Evolutionary conservation across 805 yeast genomes (phyloP), one percentile per base, ranked within the genome.

Genomic region (Saccharomycopsis sp.): DNA sequence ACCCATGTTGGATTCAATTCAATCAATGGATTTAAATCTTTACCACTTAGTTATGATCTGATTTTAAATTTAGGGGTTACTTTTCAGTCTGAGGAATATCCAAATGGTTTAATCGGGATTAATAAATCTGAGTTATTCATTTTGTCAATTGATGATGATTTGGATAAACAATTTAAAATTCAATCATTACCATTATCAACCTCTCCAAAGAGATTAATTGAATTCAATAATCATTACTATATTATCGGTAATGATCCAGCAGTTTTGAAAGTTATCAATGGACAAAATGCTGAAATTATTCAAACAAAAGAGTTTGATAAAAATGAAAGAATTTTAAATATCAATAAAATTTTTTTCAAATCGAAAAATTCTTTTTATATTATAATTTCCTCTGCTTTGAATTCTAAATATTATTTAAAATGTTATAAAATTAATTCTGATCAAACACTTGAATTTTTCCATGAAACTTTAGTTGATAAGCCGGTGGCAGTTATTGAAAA

Each of bases 21-120:
- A 5, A 14, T 12, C 2, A 26, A n/a, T 5, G 44, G 46, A 5
- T 46, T 44, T 21, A 38, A 33, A 18, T n/a, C 41, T 12, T 18
- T 44, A 18, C 49, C 49, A 5, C 5, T 46, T 4, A 39, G 43
- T 4, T 44, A 34, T 31, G 31, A 38, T 5, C n/a, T 21, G 5
- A 27, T 37, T 12, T 61, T 76, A 23, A 57, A 57, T 8, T 56
- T 58, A 27, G 80, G 78, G 0, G 59, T 73, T 8, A 60, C 75
- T 0, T 76, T 85, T 51, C 61, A 61, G 17, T 76, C 84, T 33
- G 83, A 73, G 44, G 92, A 82, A 45, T 63, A 71, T 41, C 61
- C 63, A 1, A 64, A 67, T 37, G 89, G 89, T 2, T 60, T 79
- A 3, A 75, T 85, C 21, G 87, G 83, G 0, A 63, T 82, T 14